Conservation (phyloP, 1,284 basidiomycete genomes). For the Xerocomus minutiporus region DNA sequence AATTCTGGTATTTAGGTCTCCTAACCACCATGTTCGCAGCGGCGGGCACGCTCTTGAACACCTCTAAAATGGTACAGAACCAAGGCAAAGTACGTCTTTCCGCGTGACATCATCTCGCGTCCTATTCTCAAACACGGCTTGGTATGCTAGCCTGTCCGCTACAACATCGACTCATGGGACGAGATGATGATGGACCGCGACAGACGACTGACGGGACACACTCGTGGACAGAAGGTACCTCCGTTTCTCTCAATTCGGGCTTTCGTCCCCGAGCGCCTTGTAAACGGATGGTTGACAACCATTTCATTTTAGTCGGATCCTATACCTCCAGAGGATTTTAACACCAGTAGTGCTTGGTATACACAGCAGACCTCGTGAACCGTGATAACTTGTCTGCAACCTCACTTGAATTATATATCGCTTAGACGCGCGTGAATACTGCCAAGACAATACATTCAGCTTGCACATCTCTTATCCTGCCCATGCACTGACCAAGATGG, state of each 20-base stretch:
- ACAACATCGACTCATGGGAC: conserved; percentile 85
- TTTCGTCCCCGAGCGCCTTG: background rate
- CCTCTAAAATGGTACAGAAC: conserved; percentile 75
- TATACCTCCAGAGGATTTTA: conserved; percentile 68
- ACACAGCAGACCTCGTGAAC: conserved; percentile 46
- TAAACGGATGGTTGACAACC: background rate
- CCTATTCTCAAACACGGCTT: conserved; percentile 1
- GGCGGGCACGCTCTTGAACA: conserved; percentile 80
- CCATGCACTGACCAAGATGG: background rate
- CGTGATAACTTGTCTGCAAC: conserved; percentile 1
- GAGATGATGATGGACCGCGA: conserved; percentile 94
- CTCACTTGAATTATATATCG: conserved; percentile 15
- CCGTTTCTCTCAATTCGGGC: background rate
- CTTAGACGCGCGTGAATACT: conserved; percentile 11
- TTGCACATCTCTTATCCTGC: background rate
- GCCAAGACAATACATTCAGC: background rate
- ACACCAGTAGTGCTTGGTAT: conserved; percentile 76
- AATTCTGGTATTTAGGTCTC: conserved; percentile 51
- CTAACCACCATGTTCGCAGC: conserved; percentile 85
- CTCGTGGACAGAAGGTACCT: conserved; percentile 77
- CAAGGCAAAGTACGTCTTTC: conserved; percentile 73
- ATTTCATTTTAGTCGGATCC: conserved; percentile 58
- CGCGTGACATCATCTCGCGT: background rate
- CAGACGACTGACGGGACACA: conserved; percentile 80
- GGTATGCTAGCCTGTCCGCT: conserved; percentile 66